Conservation (phyloP, 202 grass and related monocot species). For the Carex arenaria region DNA sequence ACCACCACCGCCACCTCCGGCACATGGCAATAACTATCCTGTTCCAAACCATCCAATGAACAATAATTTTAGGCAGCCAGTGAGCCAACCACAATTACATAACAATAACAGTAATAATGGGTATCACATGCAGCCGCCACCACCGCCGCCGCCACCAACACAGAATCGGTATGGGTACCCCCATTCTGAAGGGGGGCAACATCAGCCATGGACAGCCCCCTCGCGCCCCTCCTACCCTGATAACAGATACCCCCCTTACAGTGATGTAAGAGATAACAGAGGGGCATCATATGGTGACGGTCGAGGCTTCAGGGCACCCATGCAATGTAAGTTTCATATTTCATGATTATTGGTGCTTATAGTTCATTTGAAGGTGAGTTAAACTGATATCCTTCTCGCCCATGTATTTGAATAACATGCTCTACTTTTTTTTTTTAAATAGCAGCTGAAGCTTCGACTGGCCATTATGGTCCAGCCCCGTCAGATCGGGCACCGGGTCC, state of each 20-base stretch:
- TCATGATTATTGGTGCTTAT: not conserved
- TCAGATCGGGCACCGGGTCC: conserved; percentile 46
- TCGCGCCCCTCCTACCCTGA: conserved; percentile 36
- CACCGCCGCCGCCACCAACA: conserved; percentile 41
- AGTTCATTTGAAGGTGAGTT: not conserved
- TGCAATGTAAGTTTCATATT: conserved; percentile 44
- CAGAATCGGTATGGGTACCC: conserved; percentile 62
- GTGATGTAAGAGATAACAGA: conserved; percentile 31
- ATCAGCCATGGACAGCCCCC: conserved; percentile 52
- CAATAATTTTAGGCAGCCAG: conserved; percentile 22
- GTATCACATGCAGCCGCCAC: conserved; percentile 70
- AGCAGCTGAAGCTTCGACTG: conserved; percentile 35
- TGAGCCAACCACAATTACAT: conserved; percentile 31
- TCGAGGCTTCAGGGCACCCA: conserved; percentile 47
- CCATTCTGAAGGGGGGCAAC: conserved; percentile 55
- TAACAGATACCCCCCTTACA: conserved; percentile 46
- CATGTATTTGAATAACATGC: not conserved
- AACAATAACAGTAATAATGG: conserved; percentile 41
- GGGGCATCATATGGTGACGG: conserved; percentile 47
- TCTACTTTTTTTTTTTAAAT: not conserved
- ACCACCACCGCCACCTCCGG: conserved; percentile 30
- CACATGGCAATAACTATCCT: conserved; percentile 64
- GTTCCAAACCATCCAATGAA: conserved; percentile 38
- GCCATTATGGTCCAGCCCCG: conserved; percentile 39
- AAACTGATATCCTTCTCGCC: not conserved